These are phyloP conservation scores for Physcomitrium patens DNA, from an alignment of 225 moss, liverwort and hornwort genomes.

Conservation along the genomic window DNA sequence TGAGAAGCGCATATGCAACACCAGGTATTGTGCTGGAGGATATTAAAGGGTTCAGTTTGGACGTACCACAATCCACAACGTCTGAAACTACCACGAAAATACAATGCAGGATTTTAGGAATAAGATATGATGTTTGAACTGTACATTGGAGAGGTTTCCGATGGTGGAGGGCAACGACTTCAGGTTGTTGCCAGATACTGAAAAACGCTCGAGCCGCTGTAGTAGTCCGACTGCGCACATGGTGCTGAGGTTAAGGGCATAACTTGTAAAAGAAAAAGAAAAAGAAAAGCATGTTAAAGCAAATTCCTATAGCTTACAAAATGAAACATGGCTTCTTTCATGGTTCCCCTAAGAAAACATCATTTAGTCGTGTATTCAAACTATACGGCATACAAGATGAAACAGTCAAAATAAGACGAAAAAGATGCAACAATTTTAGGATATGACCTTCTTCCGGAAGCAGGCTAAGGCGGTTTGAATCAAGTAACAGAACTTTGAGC, in stretches of 20 bases:
- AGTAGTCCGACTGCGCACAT: slow-evolving; percentile 59
- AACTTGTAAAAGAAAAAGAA: not conserved
- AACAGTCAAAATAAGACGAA: not conserved
- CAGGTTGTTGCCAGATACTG: slow-evolving; percentile 60
- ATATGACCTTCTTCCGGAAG: slow-evolving; percentile 62
- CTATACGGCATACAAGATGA: not conserved
- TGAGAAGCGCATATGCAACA: not conserved
- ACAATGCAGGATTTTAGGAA: slow-evolving; percentile 3
- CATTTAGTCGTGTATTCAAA: not conserved
- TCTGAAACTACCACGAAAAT: not conserved
- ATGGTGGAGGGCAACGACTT: slow-evolving; percentile 54
- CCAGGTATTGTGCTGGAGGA: not conserved
- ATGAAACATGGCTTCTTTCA: not conserved
- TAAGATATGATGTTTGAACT: not conserved
- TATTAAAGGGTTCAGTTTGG: not conserved
- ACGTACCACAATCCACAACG: not conserved
- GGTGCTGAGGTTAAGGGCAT: slow-evolving; percentile 24
- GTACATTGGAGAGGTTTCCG: slow-evolving; percentile 61
- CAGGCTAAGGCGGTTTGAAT: slow-evolving; percentile 58
- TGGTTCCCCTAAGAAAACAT: not conserved
- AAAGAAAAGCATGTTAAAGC: not conserved
- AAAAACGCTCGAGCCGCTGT: slow-evolving; percentile 59
- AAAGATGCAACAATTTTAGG: not conserved
- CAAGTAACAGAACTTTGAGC: slow-evolving; percentile 62
- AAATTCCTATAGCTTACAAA: slow-evolving; percentile 6